These are phyloP conservation scores for Alectoria sarmentosa DNA, from an alignment of 495 filamentous ascomycete genomes.

Conservation along the genomic window DNA sequence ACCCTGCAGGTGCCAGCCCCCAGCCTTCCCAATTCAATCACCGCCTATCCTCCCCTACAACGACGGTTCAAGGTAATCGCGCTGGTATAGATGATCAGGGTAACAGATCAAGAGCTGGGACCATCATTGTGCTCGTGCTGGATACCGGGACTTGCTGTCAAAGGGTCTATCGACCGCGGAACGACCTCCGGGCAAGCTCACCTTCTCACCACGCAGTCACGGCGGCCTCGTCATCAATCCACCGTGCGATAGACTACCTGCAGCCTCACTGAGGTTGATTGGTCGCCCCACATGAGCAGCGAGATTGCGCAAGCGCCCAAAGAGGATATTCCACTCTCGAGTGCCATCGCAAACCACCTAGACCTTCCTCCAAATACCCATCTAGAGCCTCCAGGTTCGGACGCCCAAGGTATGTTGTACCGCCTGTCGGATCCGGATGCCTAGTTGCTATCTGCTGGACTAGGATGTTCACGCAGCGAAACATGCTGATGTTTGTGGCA, in stretches of 20 bases:
- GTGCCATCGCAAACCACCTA: slow-evolving; percentile 24
- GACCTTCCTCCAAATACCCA: slow-evolving; percentile 21
- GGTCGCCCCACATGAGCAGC: slow-evolving; percentile 43
- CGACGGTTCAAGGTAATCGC: neutral
- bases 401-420: slow-evolving; percentile 15
- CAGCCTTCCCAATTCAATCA: neutral
- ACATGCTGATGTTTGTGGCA: slow-evolving; percentile 7
- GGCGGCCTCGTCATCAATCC: neutral
- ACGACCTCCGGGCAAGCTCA: neutral
- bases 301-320: slow-evolving; percentile 35
- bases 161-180: slow-evolving; percentile 2
- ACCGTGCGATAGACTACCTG: slow-evolving; percentile 11
- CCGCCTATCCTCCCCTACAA: neutral
- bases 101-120: slow-evolving; percentile 11
- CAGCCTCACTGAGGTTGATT: slow-evolving; percentile 19
- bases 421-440: neutral
- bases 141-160: neutral
- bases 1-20: slow-evolving; percentile 2
- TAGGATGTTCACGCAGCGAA: neutral
- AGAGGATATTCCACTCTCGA: slow-evolving; percentile 27
- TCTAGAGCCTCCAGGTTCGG: slow-evolving; percentile 14
- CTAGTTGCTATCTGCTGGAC: neutral
- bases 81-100: slow-evolving; percentile 17
- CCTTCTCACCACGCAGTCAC: slow-evolving; percentile 5
- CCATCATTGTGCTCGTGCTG: slow-evolving; percentile 4